Evolutionary conservation across 768 basidiomycete species (phyloP), one percentile per base, ranked within the genome.

Genomic region (Podaxis pistillaris): DNA sequence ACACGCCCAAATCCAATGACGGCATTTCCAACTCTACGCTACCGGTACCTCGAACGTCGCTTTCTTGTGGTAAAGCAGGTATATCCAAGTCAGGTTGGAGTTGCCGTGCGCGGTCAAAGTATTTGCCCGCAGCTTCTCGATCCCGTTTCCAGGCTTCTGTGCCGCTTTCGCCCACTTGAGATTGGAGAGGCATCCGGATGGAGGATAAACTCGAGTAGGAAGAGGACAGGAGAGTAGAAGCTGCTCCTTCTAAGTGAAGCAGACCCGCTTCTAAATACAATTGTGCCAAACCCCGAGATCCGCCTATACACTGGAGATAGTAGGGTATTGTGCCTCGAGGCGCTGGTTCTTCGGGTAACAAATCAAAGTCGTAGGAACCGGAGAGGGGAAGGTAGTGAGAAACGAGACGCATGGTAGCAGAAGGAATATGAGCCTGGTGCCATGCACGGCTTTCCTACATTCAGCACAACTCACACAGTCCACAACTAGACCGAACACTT

Each of bases 151-250:
- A 93, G 7, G 85, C 86, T 65, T 87, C 88, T 3, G 85, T 82
- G 24, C 88, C 86, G 38, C 81, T 81, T 70, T 86, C 83, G 47
- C 80, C 79, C 9, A 77, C 73, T 52, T 83, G 80, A 8, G 80
- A 75, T 44, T 78, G 77, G 33, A 78, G 72, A 53, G 88, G 87
- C 33, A 90, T 80, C 51, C 91, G 87, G 64, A 93, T 84, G 13
- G 91, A 92, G 2, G 91, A 89, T 22, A 93, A 80, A 46, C 88
- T 90, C 17, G 89, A 86, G 69, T 88, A 88, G 0, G 91, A 90
- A 2, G 89, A 84, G 4, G 88, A 81, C 33, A 92, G 82, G 33
- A 93, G 79, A n/a, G 79, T 77, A 0, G 87, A 81, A 17, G 91
- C 90, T 13, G 89, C 83, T 6, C 91, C 91, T 71, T 93, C 91